Evolutionary conservation across 2,329 filamentous ascomycete genomes (phyloP), one percentile per base, ranked within the genome.

Genomic region (Exophiala sp.): DNA sequence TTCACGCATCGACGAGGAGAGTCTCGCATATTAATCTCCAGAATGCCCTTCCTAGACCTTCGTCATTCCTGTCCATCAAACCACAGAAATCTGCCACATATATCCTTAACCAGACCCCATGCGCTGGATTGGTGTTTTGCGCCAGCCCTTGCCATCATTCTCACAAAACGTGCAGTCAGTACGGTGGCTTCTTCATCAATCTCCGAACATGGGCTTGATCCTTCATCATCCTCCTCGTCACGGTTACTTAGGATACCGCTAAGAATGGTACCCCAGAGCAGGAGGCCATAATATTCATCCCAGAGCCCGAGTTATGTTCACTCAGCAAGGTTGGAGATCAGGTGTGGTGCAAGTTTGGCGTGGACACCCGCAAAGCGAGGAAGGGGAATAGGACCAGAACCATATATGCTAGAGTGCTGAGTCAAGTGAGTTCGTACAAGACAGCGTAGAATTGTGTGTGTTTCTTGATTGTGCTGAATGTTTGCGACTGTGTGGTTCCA

Each of bases 361-460:
- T 72, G 65, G 0, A 70, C 69, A 1, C 66, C 65, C 18, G 67
- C 69, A 32, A 68, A 66, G 4, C 64, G 63, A 2, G 71, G 70
- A 0, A 73, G 61, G 8, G 71, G 54, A 72, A 71, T 42, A 72
- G 59, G 6, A 72, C 66, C 5, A 70, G 64, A 24, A 71, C 66
- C 41, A 66, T 65, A 55, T 69, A 73, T 20, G 71, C 63, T 5
- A 70, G 57, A 3, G 63, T 65, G 2, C 68, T 63, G 5, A 72
- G 60, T n/a, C 70, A 70, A 39, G 63, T 67, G 9, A 66, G 53
- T 47, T 72, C 69, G 52, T 72, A 72, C 7, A 67, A 4, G 47
- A 33, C 5, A 33, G 47, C 11, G 24, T 14, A 18, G 40, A 20
- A 5, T 35, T 41, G 20, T 24, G 16, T 40, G 20, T 41, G 29